Evolutionary conservation across 2,329 filamentous ascomycete genomes (phyloP).

Genomic region (Epichloe coenophiala): DNA sequence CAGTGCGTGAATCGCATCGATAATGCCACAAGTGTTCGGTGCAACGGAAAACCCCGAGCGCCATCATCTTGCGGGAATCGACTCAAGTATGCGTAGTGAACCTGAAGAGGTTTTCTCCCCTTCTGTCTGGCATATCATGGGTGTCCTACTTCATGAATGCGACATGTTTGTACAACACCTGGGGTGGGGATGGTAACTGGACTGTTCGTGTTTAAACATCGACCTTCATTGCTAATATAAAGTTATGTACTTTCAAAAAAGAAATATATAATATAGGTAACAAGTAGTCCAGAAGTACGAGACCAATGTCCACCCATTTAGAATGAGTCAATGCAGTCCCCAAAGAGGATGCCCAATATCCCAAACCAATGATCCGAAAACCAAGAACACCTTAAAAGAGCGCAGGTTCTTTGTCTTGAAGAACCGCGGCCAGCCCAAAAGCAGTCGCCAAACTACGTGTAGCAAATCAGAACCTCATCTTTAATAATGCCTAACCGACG

Average conservation of each 20-base stretch:
- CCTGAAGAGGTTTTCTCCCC: neutral
- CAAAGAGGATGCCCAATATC: neutral
- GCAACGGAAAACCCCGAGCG: too few species aligned
- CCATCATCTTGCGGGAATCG: too few species aligned
- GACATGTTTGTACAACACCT: too few species aligned
- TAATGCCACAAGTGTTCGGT: too few species aligned
- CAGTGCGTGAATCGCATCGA: too few species aligned
- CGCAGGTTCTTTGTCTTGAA: neutral
- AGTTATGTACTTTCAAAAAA: conserved; percentile 5
- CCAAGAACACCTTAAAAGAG: neutral
- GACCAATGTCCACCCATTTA: conserved; percentile 1
- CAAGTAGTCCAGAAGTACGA: conserved; percentile 1
- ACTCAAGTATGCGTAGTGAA: neutral
- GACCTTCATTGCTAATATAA: neutral
- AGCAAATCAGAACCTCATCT: neutral
- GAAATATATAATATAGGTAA: conserved; percentile 7
- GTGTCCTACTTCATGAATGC: too few species aligned
- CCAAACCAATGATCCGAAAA: neutral
- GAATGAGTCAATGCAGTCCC: neutral
- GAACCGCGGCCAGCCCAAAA: neutral
- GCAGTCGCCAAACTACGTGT: neutral
- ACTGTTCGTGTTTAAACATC: neutral
- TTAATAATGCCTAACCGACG: conserved; percentile 15
- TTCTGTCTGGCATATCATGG: neutral
- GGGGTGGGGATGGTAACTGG: neutral